Percentiles rank a stretch among this genome's conserved stretches.
These are phyloP conservation scores for Didymella pomorum DNA, from an alignment of 2,329 filamentous ascomycete species.

Conservation along the genomic window DNA sequence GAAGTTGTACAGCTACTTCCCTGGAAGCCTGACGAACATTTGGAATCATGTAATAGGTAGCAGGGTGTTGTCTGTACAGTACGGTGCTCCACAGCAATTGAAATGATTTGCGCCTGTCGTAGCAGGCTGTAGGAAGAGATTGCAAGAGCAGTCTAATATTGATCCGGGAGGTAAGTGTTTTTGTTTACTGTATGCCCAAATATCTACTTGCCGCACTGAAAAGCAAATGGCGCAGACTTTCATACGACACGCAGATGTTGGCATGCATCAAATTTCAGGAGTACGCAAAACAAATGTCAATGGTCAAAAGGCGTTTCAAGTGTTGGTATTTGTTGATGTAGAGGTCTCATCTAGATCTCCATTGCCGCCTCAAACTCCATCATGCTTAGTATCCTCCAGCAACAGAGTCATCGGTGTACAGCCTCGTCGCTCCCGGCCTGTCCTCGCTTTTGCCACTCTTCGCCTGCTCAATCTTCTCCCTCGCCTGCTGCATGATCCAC, in stretches of 20 bases:
- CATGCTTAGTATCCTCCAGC: constrained; percentile 24
- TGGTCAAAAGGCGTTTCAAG: background rate
- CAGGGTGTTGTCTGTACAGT: background rate
- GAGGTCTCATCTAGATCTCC: background rate
- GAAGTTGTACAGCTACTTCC: background rate
- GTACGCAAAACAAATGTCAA: too few relatives aligned
- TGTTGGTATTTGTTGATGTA: background rate
- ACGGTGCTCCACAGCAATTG: background rate
- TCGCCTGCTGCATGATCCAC: constrained; percentile 61
- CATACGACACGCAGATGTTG: too few relatives aligned
- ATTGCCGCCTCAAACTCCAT: background rate
- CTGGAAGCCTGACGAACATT: background rate
- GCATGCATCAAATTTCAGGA: too few relatives aligned
- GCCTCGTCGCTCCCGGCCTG: constrained; percentile 40
- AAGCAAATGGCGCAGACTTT: too few relatives aligned
- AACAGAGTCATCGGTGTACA: constrained; percentile 49
- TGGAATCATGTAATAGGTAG: background rate
- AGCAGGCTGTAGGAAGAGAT: too few relatives aligned
- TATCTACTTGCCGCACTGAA: too few relatives aligned
- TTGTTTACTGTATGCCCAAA: too few relatives aligned
- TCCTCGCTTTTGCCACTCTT: constrained; percentile 31
- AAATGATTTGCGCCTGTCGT: background rate
- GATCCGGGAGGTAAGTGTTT: too few relatives aligned
- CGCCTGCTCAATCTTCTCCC: constrained; percentile 35
- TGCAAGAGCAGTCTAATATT: too few relatives aligned